A percentile compares a stretch with the other conserved stretches of the same genome.
phyloP scores from a whole-genome alignment of 2,329 filamentous ascomycete genomes.

The Pseudogymnoascus verrucosus region DNA sequence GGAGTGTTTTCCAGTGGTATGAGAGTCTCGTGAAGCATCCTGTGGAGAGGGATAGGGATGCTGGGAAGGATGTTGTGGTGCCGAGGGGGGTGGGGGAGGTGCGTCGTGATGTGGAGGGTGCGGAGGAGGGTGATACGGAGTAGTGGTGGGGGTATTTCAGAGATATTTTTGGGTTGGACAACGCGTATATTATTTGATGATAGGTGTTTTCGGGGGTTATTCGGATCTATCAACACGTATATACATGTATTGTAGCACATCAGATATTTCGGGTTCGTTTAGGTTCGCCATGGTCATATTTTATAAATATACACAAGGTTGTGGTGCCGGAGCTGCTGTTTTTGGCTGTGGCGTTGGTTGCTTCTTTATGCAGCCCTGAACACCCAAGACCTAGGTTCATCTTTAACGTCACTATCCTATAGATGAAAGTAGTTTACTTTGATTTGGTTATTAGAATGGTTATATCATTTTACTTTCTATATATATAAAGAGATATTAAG shows the following conservation, averaged over 20 bases:
- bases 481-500: too few species aligned
- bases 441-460: too few species aligned
- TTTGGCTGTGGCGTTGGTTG: too few species aligned
- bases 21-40: slow-evolving; percentile 41
- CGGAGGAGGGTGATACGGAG: not conserved
- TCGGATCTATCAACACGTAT: not conserved
- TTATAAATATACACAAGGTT: too few species aligned
- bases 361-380: too few species aligned
- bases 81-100: not conserved
- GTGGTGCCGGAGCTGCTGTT: too few species aligned
- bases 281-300: not conserved
- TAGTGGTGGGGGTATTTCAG: not conserved
- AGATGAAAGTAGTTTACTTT: too few species aligned
- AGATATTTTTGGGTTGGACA: not conserved
- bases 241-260: not conserved
- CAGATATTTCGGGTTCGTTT: not conserved
- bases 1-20: slow-evolving; percentile 41
- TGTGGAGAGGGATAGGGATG: slow-evolving; percentile 28
- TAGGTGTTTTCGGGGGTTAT: not conserved
- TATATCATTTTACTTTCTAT: too few species aligned
- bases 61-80: slow-evolving; percentile 13
- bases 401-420: too few species aligned
- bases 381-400: too few species aligned
- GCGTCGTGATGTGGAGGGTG: not conserved
- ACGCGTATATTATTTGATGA: not conserved